These are phyloP conservation scores for Penicillium canariense DNA, from an alignment of 495 filamentous ascomycete genomes.

Conservation along the genomic window DNA sequence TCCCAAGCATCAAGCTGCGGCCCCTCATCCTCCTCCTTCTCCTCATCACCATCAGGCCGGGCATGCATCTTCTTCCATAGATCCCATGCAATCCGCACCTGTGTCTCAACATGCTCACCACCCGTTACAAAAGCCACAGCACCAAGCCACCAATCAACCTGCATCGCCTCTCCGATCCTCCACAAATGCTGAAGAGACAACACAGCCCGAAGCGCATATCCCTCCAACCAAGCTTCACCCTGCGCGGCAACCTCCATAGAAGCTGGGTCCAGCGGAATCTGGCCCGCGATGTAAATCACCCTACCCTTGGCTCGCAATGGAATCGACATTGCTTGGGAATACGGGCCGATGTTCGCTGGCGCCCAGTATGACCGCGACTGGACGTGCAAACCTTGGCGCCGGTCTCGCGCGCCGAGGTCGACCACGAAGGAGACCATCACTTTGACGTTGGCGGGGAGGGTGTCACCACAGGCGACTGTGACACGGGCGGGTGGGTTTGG, in stretches of 20 bases:
- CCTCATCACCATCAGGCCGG: conserved; percentile 25
- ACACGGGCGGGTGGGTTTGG: conserved; percentile 85
- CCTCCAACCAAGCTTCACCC: conserved; percentile 23
- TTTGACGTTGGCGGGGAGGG: conserved; percentile 53
- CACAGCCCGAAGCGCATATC: conserved; percentile 48
- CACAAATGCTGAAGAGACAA: conserved; percentile 86
- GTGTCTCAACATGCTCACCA: conserved; percentile 24
- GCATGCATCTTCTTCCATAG: conserved; percentile 54
- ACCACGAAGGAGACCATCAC: conserved; percentile 60
- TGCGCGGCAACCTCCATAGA: conserved; percentile 59
- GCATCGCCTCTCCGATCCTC: conserved; percentile 72
- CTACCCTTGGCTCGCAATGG: conserved; percentile 37
- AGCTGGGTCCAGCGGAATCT: conserved; percentile 84
- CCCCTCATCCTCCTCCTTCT: conserved; percentile 38
- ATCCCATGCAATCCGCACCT: conserved; percentile 44
- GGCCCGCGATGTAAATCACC: conserved; percentile 72
- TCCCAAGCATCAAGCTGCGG: conserved; percentile 72
- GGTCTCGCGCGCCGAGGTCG: conserved; percentile 30
- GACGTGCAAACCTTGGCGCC: conserved; percentile 71
- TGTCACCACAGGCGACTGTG: conserved; percentile 71
- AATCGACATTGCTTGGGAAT: conserved; percentile 80
- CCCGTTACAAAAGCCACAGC: conserved; percentile 67
- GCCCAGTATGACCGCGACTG: conserved; percentile 97
- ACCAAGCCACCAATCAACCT: conserved; percentile 69
- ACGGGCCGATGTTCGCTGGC: conserved; percentile 95